These are phyloP conservation scores for Hygrocybe coccinea DNA, from an alignment of 768 basidiomycete genomes.

Conservation along the genomic window DNA sequence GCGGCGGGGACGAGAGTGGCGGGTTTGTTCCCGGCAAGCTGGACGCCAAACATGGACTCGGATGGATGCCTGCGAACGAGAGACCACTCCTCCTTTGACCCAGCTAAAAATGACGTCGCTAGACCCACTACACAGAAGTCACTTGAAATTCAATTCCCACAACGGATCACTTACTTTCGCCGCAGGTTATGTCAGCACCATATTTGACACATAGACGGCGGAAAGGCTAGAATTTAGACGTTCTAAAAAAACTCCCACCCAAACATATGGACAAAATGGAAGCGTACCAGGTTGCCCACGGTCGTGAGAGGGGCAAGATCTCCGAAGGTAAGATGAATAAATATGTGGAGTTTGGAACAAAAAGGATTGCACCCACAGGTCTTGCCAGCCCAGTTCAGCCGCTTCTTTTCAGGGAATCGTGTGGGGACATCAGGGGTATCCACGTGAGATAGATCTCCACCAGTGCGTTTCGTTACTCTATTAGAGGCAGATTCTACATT, in stretches of 20 bases:
- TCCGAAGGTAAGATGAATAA: constrained; percentile 9
- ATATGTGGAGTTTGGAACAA: background rate
- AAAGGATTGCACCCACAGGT: constrained; percentile 52
- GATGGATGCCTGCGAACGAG: constrained; percentile 84
- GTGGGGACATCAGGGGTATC: constrained; percentile 68
- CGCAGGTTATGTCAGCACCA: constrained; percentile 93
- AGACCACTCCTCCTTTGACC: constrained; percentile 93
- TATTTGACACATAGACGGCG: constrained; percentile 79
- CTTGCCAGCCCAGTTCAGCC: constrained; percentile 80
- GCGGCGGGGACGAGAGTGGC: constrained; percentile 71
- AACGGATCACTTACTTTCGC: constrained; percentile 62
- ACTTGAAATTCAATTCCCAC: constrained; percentile 4
- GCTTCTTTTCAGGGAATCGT: constrained; percentile 78
- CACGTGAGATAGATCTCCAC: constrained; percentile 31
- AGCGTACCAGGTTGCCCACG: constrained; percentile 80
- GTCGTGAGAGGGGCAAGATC: constrained; percentile 76
- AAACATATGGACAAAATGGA: background rate
- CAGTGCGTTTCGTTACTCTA: constrained; percentile 27
- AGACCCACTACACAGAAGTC: constrained; percentile 74
- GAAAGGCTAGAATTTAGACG: constrained; percentile 61
- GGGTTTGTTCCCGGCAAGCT: constrained; percentile 87
- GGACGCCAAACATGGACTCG: constrained; percentile 84
- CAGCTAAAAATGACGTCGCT: constrained; percentile 81
- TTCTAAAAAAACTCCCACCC: background rate
- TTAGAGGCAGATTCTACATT: constrained; percentile 23